A percentile compares a stretch with the other conserved stretches of the same genome.
Conservation (phyloP, 148 eudicot species). For the Heliosperma pusillum region DNA sequence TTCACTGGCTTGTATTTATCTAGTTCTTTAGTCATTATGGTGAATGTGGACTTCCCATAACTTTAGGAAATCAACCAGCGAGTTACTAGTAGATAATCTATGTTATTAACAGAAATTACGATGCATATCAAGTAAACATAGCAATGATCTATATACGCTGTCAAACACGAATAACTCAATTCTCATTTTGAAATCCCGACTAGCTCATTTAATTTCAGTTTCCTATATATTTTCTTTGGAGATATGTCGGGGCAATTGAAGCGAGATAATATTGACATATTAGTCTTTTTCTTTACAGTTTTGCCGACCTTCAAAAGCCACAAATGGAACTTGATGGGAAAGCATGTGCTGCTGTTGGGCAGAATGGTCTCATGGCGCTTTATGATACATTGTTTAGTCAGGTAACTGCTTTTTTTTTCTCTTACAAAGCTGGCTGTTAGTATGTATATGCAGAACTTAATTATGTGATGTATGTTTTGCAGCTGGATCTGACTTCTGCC, state of each 20-base stretch:
- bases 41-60: neutral
- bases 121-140: neutral
- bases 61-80: neutral
- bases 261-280: slow-evolving; percentile 11
- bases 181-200: neutral
- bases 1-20: neutral
- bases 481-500: slow-evolving; percentile 93
- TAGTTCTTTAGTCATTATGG: neutral
- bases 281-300: slow-evolving; percentile 43
- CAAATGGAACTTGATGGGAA: slow-evolving; percentile 89
- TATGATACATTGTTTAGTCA: slow-evolving; percentile 91
- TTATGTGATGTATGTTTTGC: slow-evolving; percentile 27
- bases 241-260: neutral
- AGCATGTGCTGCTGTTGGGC: slow-evolving; percentile 99
- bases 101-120: neutral
- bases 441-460: slow-evolving; percentile 15
- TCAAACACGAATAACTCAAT: too few species aligned
- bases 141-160: neutral
- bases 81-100: neutral
- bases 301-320: slow-evolving; percentile 94
- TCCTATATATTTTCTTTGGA: neutral
- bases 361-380: slow-evolving; percentile 95
- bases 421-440: neutral
- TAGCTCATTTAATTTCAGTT: neutral
- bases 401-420: slow-evolving; percentile 33